A percentile compares a stretch with the other conserved stretches of the same genome.
These are phyloP conservation scores for Setaria italica DNA, from an alignment of 202 grass and related monocot species.

Conservation along the genomic window DNA sequence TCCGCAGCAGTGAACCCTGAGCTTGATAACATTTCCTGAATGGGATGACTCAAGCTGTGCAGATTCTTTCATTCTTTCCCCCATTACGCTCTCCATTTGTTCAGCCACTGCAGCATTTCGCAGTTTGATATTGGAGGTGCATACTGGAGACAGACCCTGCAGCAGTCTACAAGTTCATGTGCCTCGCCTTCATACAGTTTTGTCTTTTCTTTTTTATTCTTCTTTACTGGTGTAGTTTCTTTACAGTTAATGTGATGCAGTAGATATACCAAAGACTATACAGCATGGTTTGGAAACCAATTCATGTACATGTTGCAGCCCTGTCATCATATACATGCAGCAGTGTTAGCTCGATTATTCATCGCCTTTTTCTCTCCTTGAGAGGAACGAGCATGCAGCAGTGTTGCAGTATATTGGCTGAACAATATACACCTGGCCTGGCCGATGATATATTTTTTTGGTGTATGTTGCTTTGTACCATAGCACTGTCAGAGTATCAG, in stretches of 20 bases:
- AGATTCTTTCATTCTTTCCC: constrained; percentile 52
- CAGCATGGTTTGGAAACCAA: background rate
- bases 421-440: background rate
- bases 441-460: background rate
- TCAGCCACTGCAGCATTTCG: constrained; percentile 38
- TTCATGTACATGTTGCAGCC: constrained; percentile 37
- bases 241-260: background rate
- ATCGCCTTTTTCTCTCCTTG: background rate
- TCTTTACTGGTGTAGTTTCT: constrained; percentile 2
- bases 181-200: constrained; percentile 10
- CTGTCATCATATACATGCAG: background rate
- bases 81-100: constrained; percentile 5
- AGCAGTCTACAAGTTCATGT: background rate
- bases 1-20: constrained; percentile 60
- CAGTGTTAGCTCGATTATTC: background rate
- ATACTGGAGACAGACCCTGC: constrained; percentile 19
- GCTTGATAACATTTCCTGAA: constrained; percentile 43
- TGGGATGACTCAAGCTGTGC: constrained; percentile 29
- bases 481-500: background rate
- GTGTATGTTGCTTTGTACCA: background rate
- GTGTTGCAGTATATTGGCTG: background rate
- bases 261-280: constrained; percentile 8
- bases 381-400: background rate
- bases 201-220: background rate
- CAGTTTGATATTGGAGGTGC: constrained; percentile 18